Evolutionary conservation across 345 rosid species (phyloP), one percentile per base, ranked within the genome.

Genomic region (Alliaria petiolata): DNA sequence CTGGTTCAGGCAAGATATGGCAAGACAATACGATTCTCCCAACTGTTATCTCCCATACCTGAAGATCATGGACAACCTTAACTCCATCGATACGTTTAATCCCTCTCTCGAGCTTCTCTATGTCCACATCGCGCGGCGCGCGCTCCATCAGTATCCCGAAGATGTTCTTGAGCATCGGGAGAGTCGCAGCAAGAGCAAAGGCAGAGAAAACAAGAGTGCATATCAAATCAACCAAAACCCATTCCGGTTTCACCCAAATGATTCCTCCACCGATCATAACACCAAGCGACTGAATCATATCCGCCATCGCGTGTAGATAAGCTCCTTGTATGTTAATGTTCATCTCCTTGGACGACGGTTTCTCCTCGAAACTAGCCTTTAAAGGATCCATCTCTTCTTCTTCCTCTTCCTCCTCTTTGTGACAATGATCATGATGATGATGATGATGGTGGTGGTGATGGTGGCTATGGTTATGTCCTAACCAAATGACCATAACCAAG

Each of bases 241-340:
- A 93, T 22, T 66, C 61, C 0, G 93, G 92, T 47, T 81, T 83
- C 16, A 46, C 69, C 97, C 93, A 89, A 61, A 89, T 85, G 65
- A 89, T 45, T 2, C 81, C 85, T 71, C 91, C 92, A 22, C 95
- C 87, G 3, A 87, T 81, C 96, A 93, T 87, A 65, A 87, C 97
- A 15, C 98, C 97, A 3, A 78, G 69, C 0, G 96, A 83, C 52
- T 89, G 98, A 69, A 93, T 86, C 52, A 89, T 85, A 79, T 93
- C 96, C 13, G 88, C 84, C 74, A 84, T 63, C 31, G 85, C 80
- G 38, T 89, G 97, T 25, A 93, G 80, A 72, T 90, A 87, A 36
- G 95, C 98, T 53, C 97, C 97, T 65, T 89, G 91, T 40, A 93
- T 80, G 74, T 87, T 90, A 62, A 90, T 89, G 82, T 93, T 90